Base-by-base conservation (phyloP, 1,139 yeast species). In the Geotrichum aggregatum region DNA sequence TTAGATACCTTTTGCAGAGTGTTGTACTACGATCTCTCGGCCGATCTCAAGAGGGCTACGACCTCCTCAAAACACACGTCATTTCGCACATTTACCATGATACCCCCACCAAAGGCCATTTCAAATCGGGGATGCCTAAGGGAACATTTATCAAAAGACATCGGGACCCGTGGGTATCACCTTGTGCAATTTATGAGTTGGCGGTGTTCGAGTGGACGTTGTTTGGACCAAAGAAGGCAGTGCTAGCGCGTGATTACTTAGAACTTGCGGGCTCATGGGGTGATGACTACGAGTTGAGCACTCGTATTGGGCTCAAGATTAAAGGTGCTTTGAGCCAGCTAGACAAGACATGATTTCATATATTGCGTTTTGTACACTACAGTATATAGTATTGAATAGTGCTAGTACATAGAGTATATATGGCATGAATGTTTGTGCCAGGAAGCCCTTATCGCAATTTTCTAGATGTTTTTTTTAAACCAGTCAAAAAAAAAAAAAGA, bases 251-350 rank as follows among this genome's bases (percentile, higher is more conserved):
- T 63, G 76, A 76, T 35, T 89, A 95, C 89, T 71, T 92, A 55
- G 77, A 75, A 54, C 78, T 81, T 60, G 91, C 96, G 0, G 83
- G 82, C 56, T 71, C 73, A 41, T 91, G 87, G 64, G 84, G 91
- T 21, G 96, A 87, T 47, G 98, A 91, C 68, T 91, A 88, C 68
- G 98, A 91, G 66, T 76, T 91, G 64, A 88, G 96, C 69, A 87
- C 95, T 19, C 77, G 98, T 62, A 82, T 95, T 8, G 85, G 88
- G 18, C 85, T 91, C 92, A 83, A 86, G 65, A 83, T 89, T 54
- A 91, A 91, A 67, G 92, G 96, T 2, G 96, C 97, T 11, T 10
- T 54, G 13, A 43, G 49, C 21, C 43, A 48, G 18, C 18, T 54
- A 13, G 52, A 54, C 28, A 24, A 8, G 5, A 24, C 8, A 24